Evolutionary conservation across 2,329 filamentous ascomycete genomes (phyloP).

Genomic region (Amauroascus niger): DNA sequence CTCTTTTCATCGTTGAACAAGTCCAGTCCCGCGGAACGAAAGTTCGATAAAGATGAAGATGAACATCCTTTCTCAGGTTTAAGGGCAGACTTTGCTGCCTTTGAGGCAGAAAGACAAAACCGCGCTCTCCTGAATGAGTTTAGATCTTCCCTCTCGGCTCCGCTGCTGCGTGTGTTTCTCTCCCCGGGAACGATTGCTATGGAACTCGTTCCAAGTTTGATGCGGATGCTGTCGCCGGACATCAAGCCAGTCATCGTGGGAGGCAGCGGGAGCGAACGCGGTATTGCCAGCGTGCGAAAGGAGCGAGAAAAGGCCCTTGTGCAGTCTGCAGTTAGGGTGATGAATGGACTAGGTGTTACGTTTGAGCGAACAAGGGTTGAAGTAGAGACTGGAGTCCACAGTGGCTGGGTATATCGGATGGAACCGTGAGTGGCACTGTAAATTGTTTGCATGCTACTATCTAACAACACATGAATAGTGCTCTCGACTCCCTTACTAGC

Average conservation of each 20-base stretch:
- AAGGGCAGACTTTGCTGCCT: constrained; percentile 68
- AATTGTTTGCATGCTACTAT: not conserved
- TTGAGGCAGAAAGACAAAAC: constrained; percentile 72
- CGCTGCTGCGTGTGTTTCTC: constrained; percentile 66
- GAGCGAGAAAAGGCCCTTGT: constrained; percentile 77
- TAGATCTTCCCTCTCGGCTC: constrained; percentile 61
- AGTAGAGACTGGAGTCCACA: constrained; percentile 49
- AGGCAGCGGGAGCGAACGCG: constrained; percentile 54
- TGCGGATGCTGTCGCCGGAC: constrained; percentile 75
- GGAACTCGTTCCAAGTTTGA: constrained; percentile 75
- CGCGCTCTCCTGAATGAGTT: constrained; percentile 62
- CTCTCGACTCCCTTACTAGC: constrained; percentile 65
- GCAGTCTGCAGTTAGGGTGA: constrained; percentile 64
- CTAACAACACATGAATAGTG: constrained; percentile 35
- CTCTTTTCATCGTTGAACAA: constrained; percentile 69
- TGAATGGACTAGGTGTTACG: constrained; percentile 70
- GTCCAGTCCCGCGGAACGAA: constrained; percentile 39
- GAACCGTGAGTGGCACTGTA: constrained; percentile 61
- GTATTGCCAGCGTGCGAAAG: constrained; percentile 76
- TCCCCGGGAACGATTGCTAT: constrained; percentile 66
- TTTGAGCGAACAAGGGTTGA: constrained; percentile 77
- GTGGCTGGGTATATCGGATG: constrained; percentile 82
- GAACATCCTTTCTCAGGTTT: constrained; percentile 70
- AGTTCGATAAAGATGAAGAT: constrained; percentile 36
- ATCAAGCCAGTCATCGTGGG: constrained; percentile 82